Evolutionary conservation across 2,329 filamentous ascomycete species (phyloP), one percentile per base, ranked within the genome.

Genomic region (Torrubiellomyces zombiae): DNA sequence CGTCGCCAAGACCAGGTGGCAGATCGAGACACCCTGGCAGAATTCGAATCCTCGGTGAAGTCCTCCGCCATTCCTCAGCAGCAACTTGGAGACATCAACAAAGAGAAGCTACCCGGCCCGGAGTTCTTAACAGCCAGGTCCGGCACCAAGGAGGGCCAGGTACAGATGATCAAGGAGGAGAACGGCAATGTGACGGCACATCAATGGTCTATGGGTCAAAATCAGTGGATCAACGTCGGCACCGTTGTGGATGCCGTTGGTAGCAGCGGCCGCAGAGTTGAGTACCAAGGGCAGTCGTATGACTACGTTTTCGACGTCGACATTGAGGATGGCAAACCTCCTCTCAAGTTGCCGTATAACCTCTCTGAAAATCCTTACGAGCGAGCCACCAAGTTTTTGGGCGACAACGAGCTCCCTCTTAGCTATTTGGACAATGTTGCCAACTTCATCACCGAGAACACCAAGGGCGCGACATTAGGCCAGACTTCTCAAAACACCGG

Each of bases 291-390:
- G 16, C 70, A 92, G 44, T 79, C 86, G 32, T 98, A 92, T 47
- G 89, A 98, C 45, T 94, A 77, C 41, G 85, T 98, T 7, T 95
- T 95, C 38, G 85, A 94, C 43, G 85, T 94, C 14, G 85, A 93
- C 39, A 91, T 94, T 33, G 81, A 93, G 46, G 86, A 94, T 41
- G 86, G 83, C 26, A 86, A 91, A 43, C 85, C 86, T 9, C 72
- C 86, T 1, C 59, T 95, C 22, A 94, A 94, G 50, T 62, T 95
- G n/a, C 83, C 86, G 0, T 95, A 79, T 53, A 94, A 95, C 45
- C 63, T 86, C 9, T 82, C 78, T 1, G 77, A 94, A 44, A 94
- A 94, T 38, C 81, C 83, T 0, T 95, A 91, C 47, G 80, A 93
- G 38, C 75, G 77, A 3, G 86, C 89, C 0, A 81, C 77, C 18